Evolutionary conservation across 768 basidiomycete genomes (phyloP).

Genomic region (Tremella fuciformis): DNA sequence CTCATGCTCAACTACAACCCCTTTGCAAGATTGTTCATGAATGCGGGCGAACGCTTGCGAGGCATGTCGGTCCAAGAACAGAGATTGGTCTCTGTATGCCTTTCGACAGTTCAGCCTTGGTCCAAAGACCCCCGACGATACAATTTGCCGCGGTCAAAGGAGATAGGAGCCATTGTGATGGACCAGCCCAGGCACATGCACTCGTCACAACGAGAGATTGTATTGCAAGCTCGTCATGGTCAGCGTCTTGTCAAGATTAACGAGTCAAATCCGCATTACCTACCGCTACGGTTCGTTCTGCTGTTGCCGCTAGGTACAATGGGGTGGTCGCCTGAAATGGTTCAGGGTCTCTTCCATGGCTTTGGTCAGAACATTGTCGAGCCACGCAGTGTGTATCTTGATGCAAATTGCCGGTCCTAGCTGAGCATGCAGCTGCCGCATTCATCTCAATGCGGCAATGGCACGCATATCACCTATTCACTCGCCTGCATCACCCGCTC

Average conservation of each 20-base stretch:
- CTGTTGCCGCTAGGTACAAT: constrained; percentile 55
- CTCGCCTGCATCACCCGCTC: constrained; percentile 16
- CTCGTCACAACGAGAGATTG: too few relatives aligned
- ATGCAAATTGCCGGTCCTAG: background rate
- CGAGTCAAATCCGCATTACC: constrained; percentile 53
- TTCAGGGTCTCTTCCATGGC: background rate
- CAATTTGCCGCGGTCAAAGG: constrained; percentile 56
- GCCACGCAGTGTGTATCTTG: background rate
- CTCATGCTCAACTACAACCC: background rate
- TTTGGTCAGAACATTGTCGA: background rate
- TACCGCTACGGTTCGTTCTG: constrained; percentile 55
- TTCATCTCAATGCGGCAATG: constrained; percentile 3
- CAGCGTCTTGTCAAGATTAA: constrained; percentile 36
- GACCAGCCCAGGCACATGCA: constrained; percentile 31
- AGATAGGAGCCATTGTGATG: constrained; percentile 56
- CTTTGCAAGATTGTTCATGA: background rate
- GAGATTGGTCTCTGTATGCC: too few relatives aligned
- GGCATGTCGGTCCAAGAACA: too few relatives aligned
- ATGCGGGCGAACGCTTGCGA: background rate
- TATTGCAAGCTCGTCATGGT: too few relatives aligned
- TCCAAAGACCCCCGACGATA: constrained; percentile 52
- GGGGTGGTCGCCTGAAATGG: constrained; percentile 52
- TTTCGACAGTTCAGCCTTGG: constrained; percentile 12
- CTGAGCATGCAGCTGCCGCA: background rate
- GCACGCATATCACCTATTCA: constrained; percentile 50